These are phyloP conservation scores for Leccinum disarticulatum DNA, from an alignment of 768 basidiomycete genomes.

Conservation along the genomic window DNA sequence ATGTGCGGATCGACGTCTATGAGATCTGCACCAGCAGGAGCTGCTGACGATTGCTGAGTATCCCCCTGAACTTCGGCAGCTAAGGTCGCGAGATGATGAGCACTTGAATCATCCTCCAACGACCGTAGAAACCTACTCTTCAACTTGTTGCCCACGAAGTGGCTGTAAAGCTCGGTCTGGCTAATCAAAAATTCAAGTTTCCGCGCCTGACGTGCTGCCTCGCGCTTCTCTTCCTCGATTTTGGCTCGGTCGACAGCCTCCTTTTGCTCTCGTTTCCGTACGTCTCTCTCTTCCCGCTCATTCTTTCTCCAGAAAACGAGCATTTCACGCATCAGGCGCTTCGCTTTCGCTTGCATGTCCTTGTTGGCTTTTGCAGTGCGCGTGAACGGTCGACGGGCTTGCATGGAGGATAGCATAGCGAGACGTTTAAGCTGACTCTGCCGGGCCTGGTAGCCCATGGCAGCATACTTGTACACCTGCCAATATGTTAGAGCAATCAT, in stretches of 20 bases:
- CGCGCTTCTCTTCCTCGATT: conserved; percentile 89
- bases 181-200: conserved; percentile 99
- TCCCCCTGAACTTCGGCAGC: conserved; percentile 78
- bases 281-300: conserved; percentile 93
- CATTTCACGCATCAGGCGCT: conserved; percentile 93
- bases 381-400: conserved; percentile 73
- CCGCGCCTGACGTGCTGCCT: conserved; percentile 89
- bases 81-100: conserved; percentile 32
- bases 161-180: conserved; percentile 97
- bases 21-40: conserved; percentile 59
- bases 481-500: conserved; percentile 7
- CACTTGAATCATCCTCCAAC: conserved; percentile 15
- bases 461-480: conserved; percentile 81
- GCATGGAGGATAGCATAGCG: conserved; percentile 69
- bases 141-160: conserved; percentile 97
- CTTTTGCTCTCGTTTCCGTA: conserved; percentile 91
- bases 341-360: conserved; percentile 81
- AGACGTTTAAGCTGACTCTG: conserved; percentile 74
- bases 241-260: conserved; percentile 87
- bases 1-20: conserved; percentile 50
- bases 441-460: conserved; percentile 62
- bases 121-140: conserved; percentile 58
- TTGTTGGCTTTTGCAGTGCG: conserved; percentile 77
- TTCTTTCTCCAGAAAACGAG: conserved; percentile 97
- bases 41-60: conserved; percentile 38